Evolutionary conservation across 345 rosid genomes (phyloP).

Genomic region (Conringia planisiliqua): DNA sequence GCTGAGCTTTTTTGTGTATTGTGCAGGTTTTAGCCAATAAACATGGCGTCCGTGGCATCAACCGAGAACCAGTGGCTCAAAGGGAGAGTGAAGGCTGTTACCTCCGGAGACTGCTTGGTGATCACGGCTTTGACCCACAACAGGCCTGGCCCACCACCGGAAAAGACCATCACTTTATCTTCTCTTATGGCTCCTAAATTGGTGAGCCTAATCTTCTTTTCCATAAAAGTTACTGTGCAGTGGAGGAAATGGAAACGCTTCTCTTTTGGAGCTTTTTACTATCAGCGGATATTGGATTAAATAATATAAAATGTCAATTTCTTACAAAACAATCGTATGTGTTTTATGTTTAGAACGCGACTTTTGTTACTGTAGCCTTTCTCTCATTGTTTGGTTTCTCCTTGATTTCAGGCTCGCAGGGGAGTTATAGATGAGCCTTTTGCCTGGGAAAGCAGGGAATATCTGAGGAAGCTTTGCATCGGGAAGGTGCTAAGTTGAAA

Average conservation of each 20-base stretch:
- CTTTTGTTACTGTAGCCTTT: neutral
- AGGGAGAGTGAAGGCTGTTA: conserved; percentile 82
- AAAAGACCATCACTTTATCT: conserved; percentile 77
- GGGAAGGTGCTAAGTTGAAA: conserved; percentile 69
- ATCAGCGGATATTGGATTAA: neutral
- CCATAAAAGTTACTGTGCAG: no score
- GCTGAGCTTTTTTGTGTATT: neutral
- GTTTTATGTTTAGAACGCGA: neutral
- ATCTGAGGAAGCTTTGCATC: conserved; percentile 87
- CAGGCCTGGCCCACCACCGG: conserved; percentile 81
- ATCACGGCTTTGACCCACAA: conserved; percentile 54
- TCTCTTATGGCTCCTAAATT: conserved; percentile 79
- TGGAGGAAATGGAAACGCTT: neutral
- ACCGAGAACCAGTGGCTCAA: conserved; percentile 54
- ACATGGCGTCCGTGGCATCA: conserved; percentile 46
- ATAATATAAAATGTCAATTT: neutral
- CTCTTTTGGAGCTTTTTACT: neutral
- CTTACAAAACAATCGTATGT: neutral
- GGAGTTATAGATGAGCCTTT: conserved; percentile 89
- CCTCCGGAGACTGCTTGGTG: conserved; percentile 88
- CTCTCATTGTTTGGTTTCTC: conserved; percentile 19
- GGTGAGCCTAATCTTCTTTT: conserved; percentile 33
- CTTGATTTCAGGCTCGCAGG: conserved; percentile 61
- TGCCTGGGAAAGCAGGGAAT: conserved; percentile 97
- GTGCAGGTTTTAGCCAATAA: conserved; percentile 39